Evolutionary conservation across 2,329 filamentous ascomycete species (phyloP).

Genomic region (Stagonosporopsis cucurbitacearum): DNA sequence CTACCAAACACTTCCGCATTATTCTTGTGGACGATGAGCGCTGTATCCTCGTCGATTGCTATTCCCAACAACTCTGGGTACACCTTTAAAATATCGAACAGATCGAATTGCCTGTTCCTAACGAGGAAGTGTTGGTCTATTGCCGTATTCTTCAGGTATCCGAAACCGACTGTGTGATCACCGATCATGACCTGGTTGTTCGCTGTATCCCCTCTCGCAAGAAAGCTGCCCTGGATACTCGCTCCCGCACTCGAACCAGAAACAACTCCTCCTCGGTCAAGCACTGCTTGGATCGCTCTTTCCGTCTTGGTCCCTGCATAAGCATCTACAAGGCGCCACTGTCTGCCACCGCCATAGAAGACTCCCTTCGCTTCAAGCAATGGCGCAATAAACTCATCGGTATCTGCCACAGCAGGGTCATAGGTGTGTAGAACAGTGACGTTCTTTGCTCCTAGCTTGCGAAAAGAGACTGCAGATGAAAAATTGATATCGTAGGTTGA

Average conservation of each 20-base stretch:
- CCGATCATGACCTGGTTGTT: slow-evolving; percentile 35
- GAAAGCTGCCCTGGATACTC: slow-evolving; percentile 31
- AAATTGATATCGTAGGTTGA: slow-evolving; percentile 29
- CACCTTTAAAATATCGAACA: slow-evolving; percentile 31
- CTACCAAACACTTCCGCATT: slow-evolving; percentile 34
- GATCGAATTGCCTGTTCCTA: slow-evolving; percentile 35
- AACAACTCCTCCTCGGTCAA: slow-evolving; percentile 31
- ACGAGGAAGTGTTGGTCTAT: slow-evolving; percentile 38
- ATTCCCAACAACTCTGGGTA: slow-evolving; percentile 30
- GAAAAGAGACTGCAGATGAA: slow-evolving; percentile 25
- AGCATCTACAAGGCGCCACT: slow-evolving; percentile 36
- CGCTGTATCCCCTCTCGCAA: slow-evolving; percentile 31
- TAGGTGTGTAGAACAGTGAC: slow-evolving; percentile 37
- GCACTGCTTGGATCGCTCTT: slow-evolving; percentile 26
- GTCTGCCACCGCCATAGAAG: slow-evolving; percentile 34
- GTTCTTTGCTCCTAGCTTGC: slow-evolving; percentile 29
- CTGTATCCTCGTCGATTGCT: slow-evolving; percentile 37
- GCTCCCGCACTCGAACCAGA: slow-evolving; percentile 33
- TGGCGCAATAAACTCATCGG: slow-evolving; percentile 30
- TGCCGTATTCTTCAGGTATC: slow-evolving; percentile 34
- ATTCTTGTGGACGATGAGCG: slow-evolving; percentile 30
- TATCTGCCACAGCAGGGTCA: slow-evolving; percentile 30
- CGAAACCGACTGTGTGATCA: slow-evolving; percentile 32
- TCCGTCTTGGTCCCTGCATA: slow-evolving; percentile 36
- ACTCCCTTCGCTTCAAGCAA: slow-evolving; percentile 28